Evolutionary conservation across 176 grass and related monocot genomes (phyloP).

Genomic region (Areca catechu): DNA sequence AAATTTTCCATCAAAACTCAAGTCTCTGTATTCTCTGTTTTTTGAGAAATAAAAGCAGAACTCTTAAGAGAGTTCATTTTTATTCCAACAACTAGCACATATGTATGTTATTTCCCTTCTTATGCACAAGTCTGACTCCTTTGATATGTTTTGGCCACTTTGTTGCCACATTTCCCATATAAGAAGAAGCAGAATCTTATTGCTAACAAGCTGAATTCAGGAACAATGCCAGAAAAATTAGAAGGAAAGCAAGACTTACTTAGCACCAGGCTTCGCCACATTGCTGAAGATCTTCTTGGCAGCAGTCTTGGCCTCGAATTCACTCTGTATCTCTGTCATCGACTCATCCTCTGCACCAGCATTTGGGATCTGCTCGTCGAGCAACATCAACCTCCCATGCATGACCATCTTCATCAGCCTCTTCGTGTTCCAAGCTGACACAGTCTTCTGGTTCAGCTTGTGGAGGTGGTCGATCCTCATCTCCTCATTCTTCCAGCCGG

Average conservation of each 20-base stretch:
- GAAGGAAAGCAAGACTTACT: conserved; percentile 30
- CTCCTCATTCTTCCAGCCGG: conserved; percentile 27
- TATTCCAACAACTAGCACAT: no score
- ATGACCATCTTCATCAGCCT: conserved; percentile 63
- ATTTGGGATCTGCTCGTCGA: conserved; percentile 60
- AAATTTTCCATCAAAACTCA: no score
- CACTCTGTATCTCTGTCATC: conserved; percentile 44
- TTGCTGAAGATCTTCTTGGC: conserved; percentile 74
- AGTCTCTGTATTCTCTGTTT: no score
- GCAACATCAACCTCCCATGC: conserved; percentile 39
- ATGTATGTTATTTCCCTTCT: no score
- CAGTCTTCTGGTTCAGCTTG: conserved; percentile 57
- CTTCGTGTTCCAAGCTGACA: conserved; percentile 87
- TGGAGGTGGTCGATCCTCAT: conserved; percentile 53
- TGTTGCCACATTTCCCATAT: no score
- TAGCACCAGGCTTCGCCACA: conserved; percentile 48
- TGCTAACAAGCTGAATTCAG: no score
- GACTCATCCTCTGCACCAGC: conserved; percentile 44
- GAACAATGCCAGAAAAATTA: no score
- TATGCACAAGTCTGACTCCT: no score
- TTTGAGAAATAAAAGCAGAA: no score
- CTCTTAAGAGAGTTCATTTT: no score
- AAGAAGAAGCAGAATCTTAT: no score
- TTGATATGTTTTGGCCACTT: no score
- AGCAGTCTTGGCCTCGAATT: conserved; percentile 57